Base-by-base conservation (phyloP, 2,329 filamentous ascomycete genomes). In the Arthrocladium fulminans region DNA sequence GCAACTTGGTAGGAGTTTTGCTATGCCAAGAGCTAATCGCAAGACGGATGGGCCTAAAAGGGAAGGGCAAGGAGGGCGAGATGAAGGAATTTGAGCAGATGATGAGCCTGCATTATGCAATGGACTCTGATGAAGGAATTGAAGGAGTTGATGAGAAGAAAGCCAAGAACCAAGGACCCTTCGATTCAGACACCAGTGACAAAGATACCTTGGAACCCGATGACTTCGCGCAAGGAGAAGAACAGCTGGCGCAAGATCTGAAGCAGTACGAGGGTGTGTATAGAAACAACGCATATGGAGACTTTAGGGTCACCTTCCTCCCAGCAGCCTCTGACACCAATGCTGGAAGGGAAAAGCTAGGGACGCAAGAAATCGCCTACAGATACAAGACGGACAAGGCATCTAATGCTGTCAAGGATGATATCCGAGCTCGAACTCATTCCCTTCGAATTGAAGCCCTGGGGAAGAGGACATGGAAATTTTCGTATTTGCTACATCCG, bases 11-110 rank as follows among this genome's bases (percentile, higher is more conserved):
- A 6, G 48, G 43, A 17, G 35, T 24, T 15, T 13, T 29, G 30
- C 13, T 51, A 4, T 17, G n/a, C 22, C 20, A 47, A 10, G 43
- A 41, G 27, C 22, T 51, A 23, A 25, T 49, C n/a, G 40, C 40
- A 10, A 34, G 40, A 27, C 35, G 43, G 19, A 22, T 49, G 17
- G 47, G 19, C 6, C 32, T 49, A 13, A 10, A 45, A 1, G 39
- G 19, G 4, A 35, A 35, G 25, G 12, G 13, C 27, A 38, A n/a
- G n/a, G 15, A 49, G 38, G 24, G 20, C 10, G 8, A 37, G 30
- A 43, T 49, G 43, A 15, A 23, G 40, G 12, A 13, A 24, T 43
- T 23, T 17, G 6, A 27, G 6, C 9, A 25, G 9, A 25, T 23
- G 17, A 15, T 43, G 20, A 25, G 24, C 20, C 13, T 17, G 40